Base-by-base conservation (phyloP, 2,329 filamentous ascomycete species). In the Verticillium nonalfalfae region DNA sequence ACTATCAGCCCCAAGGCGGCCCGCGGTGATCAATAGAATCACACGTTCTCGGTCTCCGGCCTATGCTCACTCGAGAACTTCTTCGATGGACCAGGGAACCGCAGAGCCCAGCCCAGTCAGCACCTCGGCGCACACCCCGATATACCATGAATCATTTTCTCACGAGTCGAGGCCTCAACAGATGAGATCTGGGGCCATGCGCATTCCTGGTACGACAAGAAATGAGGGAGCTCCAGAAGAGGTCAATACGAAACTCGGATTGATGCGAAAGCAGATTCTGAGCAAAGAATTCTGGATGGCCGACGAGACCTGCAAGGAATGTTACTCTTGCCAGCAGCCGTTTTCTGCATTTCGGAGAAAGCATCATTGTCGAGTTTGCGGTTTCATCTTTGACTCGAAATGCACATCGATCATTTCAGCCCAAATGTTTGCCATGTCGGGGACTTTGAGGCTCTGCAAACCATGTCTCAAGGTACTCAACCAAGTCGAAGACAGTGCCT, bases 281-380 rank as follows among this genome's bases (percentile, higher is more conserved):
- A 96, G 91, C 72, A 95, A 93, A 70, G 93, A 98, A 68, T 98
- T 97, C 68, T 98, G 94, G 95, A 99, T 99, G 95, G 91, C 93
- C 63, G 95, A 99, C 72, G 95, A 98, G 71, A 97, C 96, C 65
- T 96, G 94, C 63, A 98, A 96, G 72, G 94, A 97, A 69, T 99
- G 95, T 71, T 99, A 97, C 72, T 85, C 91, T 55, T 99, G 95
- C 69, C 91, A 91, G 55, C 90, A 91, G 62, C 85, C 90, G 1
- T 99, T 99, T 71, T 93, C 92, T 0, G 95, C 94, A 1, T 98
- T 98, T 72, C 86, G 95, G 62, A 87, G 95, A 66, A 99, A 99
- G 72, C 95, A 99, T 73, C 95, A 99, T 74, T 99, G 95, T 73
- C 88, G 96, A 64, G 90, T 87, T 0, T 99, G 95, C 72, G 95